Evolutionary conservation across 179 eudicot species (phyloP).

Genomic region (Beta corolliflora): DNA sequence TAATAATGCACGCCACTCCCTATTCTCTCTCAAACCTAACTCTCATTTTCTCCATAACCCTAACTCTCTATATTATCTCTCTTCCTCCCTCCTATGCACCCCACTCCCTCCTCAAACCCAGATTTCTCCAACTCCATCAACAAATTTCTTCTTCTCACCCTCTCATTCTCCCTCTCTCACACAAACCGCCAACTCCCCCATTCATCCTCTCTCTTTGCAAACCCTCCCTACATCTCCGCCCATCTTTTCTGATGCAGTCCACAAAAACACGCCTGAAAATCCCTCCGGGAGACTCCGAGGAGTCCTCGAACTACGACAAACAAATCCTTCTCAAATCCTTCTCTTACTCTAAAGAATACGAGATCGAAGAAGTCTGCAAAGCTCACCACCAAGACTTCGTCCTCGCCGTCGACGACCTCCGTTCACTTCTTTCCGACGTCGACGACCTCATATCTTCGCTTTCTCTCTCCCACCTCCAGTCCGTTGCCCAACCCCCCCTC

Average conservation of each 20-base stretch:
- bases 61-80: too few relatives aligned
- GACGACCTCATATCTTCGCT: constrained; percentile 78
- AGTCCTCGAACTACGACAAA: constrained; percentile 40
- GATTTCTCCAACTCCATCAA: too few relatives aligned
- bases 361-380: constrained; percentile 83
- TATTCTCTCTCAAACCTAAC: too few relatives aligned
- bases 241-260: constrained; percentile 46
- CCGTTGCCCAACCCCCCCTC: constrained; percentile 62
- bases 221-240: constrained; percentile 38
- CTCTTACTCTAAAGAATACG: constrained; percentile 68
- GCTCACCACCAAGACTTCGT: constrained; percentile 97
- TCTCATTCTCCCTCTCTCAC: background rate
- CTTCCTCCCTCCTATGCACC: too few relatives aligned
- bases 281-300: too few relatives aligned
- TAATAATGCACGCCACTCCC: too few relatives aligned
- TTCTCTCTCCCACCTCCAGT: constrained; percentile 60
- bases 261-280: constrained; percentile 49
- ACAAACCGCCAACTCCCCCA: background rate
- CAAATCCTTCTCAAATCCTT: constrained; percentile 72
- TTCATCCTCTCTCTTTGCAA: background rate
- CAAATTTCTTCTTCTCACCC: background rate
- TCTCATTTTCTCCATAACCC: too few relatives aligned
- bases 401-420: constrained; percentile 94
- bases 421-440: constrained; percentile 83
- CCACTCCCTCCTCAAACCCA: too few relatives aligned